Evolutionary conservation across 495 filamentous ascomycete genomes (phyloP).

Genomic region (Friedmanniomyces endolithicus): DNA sequence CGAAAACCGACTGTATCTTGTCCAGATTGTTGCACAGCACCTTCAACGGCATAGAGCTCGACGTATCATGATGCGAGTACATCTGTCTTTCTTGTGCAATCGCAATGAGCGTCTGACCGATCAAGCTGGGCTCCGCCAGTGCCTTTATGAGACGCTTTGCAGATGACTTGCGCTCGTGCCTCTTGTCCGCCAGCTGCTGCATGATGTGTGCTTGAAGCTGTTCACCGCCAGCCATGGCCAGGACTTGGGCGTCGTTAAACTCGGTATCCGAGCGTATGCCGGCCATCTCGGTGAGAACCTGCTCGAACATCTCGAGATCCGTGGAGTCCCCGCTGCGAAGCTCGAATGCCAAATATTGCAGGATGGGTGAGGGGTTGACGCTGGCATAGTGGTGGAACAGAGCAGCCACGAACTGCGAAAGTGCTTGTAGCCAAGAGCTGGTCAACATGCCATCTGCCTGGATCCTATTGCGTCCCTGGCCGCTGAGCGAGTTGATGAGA

Average conservation of each 20-base stretch:
- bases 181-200: conserved; percentile 61
- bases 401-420: conserved; percentile 75
- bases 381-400: conserved; percentile 69
- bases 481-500: conserved; percentile 65
- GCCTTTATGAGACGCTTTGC: conserved; percentile 67
- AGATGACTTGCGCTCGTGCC: conserved; percentile 48
- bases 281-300: conserved; percentile 80
- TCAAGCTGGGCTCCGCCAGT: conserved; percentile 56
- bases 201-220: conserved; percentile 67
- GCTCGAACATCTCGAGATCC: conserved; percentile 77
- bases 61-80: conserved; percentile 57
- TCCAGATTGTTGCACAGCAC: conserved; percentile 75
- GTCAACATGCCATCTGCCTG: conserved; percentile 77
- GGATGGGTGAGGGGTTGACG: conserved; percentile 72
- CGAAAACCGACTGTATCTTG: conserved; percentile 70
- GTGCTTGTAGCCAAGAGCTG: conserved; percentile 74
- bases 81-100: conserved; percentile 81
- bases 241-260: conserved; percentile 74
- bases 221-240: conserved; percentile 76
- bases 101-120: conserved; percentile 67
- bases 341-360: conserved; percentile 80
- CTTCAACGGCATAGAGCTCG: conserved; percentile 61
- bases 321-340: conserved; percentile 67
- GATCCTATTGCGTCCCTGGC: conserved; percentile 60
- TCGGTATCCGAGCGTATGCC: conserved; percentile 75